Evolutionary conservation across 345 rosid species (phyloP), one percentile per base, ranked within the genome.

Genomic region (Linum tenue): DNA sequence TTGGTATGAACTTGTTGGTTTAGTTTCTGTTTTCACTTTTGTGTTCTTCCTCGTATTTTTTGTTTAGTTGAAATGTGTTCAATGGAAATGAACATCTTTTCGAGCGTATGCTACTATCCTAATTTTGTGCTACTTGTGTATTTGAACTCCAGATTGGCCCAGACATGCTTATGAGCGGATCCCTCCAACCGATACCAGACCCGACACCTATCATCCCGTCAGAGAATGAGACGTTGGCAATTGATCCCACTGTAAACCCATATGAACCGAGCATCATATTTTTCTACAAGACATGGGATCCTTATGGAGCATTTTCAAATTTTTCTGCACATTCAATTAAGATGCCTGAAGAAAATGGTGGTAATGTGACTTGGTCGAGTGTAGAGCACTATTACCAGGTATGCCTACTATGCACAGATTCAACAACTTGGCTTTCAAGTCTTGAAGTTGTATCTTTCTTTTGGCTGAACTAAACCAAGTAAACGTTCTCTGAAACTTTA

Each of bases 301-400:
- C 82, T 60, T 92, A 81, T 75, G 97, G 98, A 63, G 86, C 91
- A 65, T 88, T 92, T 76, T 90, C 97, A 4, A 92, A 88, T 69
- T 92, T 87, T 77, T 92, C 96, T 65, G 91, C 90, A 16, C 98
- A 90, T 78, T 80, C 90, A 65, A 82, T 92, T 69, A 84, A 81
- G 73, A 88, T 90, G 94, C 85, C 78, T 0, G 82, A 75, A 60
- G 78, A 56, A 2, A 67, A 70, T 59, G 88, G 87, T 67, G 70
- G 74, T 56, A 85, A 82, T 72, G 72, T 53, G 65, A 84, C 85
- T 55, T 90, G 98, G 98, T 72, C 86, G 16, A 85, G 73, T 67
- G 90, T 90, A 17, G 97, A 90, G 73, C 97, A 90, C 69, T 92
- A 80, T 75, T 92, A 90, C 74, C 97, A 92, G 97, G 96, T 89